Evolutionary conservation across 2,329 filamentous ascomycete species (phyloP), one percentile per base, ranked within the genome.

Genomic region (Fusarium decemcellulare): DNA sequence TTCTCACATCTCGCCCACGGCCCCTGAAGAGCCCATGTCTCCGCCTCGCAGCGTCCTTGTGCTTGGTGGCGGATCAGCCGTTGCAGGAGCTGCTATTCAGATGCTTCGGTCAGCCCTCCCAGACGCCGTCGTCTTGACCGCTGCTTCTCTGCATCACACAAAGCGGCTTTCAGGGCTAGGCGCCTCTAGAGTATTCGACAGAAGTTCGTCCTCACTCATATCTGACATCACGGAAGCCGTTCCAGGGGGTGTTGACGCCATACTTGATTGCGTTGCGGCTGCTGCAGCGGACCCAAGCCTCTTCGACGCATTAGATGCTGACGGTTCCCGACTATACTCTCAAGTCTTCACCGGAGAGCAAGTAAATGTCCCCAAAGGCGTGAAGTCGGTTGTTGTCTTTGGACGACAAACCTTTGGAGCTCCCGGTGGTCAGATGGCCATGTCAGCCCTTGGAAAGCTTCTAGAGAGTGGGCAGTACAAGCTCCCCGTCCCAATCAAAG

Each of bases 41-140:
- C 12, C 52, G 1, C 67, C 44, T 37, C 40, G 27, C 9, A 68
- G 48, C n/a, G 53, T 73, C 6, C 61, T 73, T 10, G 63, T 72
- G 11, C 67, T 72, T 29, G 71, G 71, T 16, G 71, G 70, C 27
- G 55, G 61, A 46, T 71, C 67, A 11, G 63, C 59, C 4, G 63
- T 73, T n/a, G 71, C 65, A 2, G 60, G 67, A 29, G 70, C 69
- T 7, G 68, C 67, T 11, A 69, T 72, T 30, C 69, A 72, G 53
- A 52, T 73, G 62, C 63, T 72, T 11, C 67, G 71, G 9, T 40
- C 39, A 11, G 65, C 69, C 10, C 47, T 72, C 11, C 71, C 71
- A 8, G 18, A 59, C 18, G 67, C 61, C 14, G 23, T 37, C 6
- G 64, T 72, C 58, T 14, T 72, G 6, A 18, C 62, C 16, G 68